These are phyloP conservation scores for Neckera pumila DNA, from an alignment of 225 moss, liverwort and hornwort species.

Conservation along the genomic window DNA sequence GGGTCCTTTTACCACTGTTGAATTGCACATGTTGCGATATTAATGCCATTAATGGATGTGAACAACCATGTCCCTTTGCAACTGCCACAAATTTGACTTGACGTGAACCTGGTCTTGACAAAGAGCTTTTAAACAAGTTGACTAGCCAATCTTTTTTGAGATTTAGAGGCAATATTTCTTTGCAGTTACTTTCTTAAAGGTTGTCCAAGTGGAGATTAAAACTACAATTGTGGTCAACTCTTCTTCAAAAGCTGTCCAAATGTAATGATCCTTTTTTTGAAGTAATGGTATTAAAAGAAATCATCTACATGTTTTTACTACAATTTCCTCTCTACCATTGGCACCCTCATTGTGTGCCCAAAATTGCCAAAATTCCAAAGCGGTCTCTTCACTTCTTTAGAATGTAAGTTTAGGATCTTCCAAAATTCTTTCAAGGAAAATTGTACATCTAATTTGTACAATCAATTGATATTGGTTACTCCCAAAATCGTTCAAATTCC, in stretches of 20 bases:
- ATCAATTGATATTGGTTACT: neutral
- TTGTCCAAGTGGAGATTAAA: neutral
- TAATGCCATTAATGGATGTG: too few relatives aligned
- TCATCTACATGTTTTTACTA: too few relatives aligned
- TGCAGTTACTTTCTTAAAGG: too few relatives aligned
- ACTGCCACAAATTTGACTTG: rapidly evolving
- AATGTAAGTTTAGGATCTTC: too few relatives aligned
- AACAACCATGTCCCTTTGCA: too few relatives aligned
- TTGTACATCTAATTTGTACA: too few relatives aligned
- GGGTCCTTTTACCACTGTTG: too few relatives aligned
- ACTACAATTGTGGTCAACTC: neutral
- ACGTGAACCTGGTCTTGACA: rapidly evolving
- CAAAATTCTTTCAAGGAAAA: neutral
- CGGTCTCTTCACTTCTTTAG: neutral
- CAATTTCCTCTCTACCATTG: neutral
- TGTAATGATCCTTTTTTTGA: neutral
- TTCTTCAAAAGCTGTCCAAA: neutral
- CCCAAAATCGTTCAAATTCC: rapidly evolving
- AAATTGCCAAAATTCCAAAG: neutral
- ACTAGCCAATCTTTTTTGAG: neutral
- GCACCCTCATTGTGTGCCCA: rapidly evolving
- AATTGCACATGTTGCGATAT: too few relatives aligned
- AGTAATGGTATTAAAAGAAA: neutral
- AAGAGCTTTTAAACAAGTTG: neutral
- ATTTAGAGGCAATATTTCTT: rapidly evolving